Evolutionary conservation across 306 rosid species (phyloP), one percentile per base, ranked within the genome.

Genomic region (Abrus pulchellus): DNA sequence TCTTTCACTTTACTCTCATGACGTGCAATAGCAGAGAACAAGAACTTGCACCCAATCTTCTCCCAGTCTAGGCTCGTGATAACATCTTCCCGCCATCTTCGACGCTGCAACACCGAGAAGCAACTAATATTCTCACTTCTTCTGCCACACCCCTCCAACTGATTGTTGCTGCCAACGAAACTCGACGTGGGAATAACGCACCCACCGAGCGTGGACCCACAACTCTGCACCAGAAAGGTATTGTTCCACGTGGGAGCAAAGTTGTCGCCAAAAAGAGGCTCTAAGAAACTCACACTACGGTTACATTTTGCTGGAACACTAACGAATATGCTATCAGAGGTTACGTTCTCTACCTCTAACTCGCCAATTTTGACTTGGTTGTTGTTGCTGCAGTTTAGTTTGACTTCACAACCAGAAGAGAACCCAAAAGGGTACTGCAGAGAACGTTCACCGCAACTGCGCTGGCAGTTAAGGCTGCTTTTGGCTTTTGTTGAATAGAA

Each of bases 391-490:
- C 97, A 93, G 67, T 27, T 68, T 14, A 95, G 77, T 63, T 1
- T 79, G 87, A 95, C 76, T 81, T 6, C 1, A 47, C 90, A 88
- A 0, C 40, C 82, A 0, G 10, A 44, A 0, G 91, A 80, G 85
- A 91, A 91, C 1, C 96, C 97, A 6, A 95, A 95, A 43, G 99
- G 98, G 68, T 85, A 87, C 0, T n/a, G 80, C 11, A 93, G 81
- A 10, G 84, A 40, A 43, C 55, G 69, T 34, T 72, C 60, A 49
- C 82, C 82, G 68, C 94, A 93, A 28, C 62, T 34, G 52, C 4
- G 11, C 0, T 0, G 0, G 82, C 92, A 88, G 54, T 8, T 12
- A 62, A 0, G 20, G 2, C 27, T 7, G 69, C 40, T 74, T 28
- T 81, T 40, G 1, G 90, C 84, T 72, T 44, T 20, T 33, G 90